Evolutionary conservation across 2,329 filamentous ascomycete species (phyloP).

Genomic region (Sphaerulina musiva): DNA sequence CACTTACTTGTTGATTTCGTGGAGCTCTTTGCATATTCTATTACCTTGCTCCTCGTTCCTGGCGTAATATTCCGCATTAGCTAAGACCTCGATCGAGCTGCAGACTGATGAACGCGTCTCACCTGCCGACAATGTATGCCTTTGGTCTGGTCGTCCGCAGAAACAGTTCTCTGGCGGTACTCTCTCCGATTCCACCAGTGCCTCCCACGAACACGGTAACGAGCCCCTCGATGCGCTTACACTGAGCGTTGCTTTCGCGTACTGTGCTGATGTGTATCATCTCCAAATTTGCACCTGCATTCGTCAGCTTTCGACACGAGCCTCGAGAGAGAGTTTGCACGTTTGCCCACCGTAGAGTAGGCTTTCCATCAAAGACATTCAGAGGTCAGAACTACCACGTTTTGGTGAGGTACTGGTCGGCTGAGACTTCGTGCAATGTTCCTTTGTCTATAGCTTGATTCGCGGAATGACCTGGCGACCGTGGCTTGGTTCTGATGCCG

Average conservation of each 20-base stretch:
- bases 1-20: constrained; percentile 33
- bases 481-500: too few relatives aligned
- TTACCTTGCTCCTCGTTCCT: constrained; percentile 37
- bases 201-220: constrained; percentile 39
- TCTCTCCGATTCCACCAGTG: constrained; percentile 41
- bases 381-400: too few relatives aligned
- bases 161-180: constrained; percentile 40
- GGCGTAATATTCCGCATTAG: background rate
- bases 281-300: constrained; percentile 11
- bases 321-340: background rate
- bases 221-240: constrained; percentile 26
- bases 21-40: constrained; percentile 35
- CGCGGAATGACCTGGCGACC: too few relatives aligned
- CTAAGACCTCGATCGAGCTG: background rate
- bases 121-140: constrained; percentile 41
- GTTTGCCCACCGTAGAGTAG: background rate
- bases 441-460: too few relatives aligned
- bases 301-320: background rate
- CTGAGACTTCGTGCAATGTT: too few relatives aligned
- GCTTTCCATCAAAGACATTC: background rate
- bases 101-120: background rate
- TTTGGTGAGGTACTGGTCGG: too few relatives aligned
- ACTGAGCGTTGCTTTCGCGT: constrained; percentile 30
- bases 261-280: constrained; percentile 21
- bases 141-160: constrained; percentile 35